Evolutionary conservation across 2,329 filamentous ascomycete species (phyloP), one percentile per base, ranked within the genome.

Genomic region (Fusarium robinianum): DNA sequence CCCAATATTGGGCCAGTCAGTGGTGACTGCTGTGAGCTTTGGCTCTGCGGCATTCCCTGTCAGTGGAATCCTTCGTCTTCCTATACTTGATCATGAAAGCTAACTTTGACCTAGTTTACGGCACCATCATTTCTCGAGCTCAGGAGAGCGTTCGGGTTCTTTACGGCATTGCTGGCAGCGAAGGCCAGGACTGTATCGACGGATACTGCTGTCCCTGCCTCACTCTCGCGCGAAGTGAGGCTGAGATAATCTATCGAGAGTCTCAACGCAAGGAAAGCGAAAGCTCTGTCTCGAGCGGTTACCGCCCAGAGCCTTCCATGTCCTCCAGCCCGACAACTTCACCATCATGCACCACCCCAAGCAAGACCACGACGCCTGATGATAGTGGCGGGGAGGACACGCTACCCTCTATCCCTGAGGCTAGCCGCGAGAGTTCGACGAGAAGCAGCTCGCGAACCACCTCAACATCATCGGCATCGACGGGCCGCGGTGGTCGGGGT

Each of bases 161-260:
- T 21, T 71, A 69, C 51, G 51, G 51, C 39, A 68, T 71, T 24
- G 41, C 61, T 6, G 66, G 67, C 16, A 38, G 29, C 6, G 29
- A 42, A 1, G 21, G 16, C 8, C 22, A 26, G 4, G 68, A 71
- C 37, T 63, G 23, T 10, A 10, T 9, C 3, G 53, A 56, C 15
- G 55, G 58, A 12, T 68, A 62, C 32, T 64, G 40, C 32, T 63
- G 58, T 27, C 67, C 68, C 5, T 55, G 43, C 26, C 9, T 39
- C 2, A 60, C 64, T 10, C 49, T 70, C 16, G 41, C 58, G 5
- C 55, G 60, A 4, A 61, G 55, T 19, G 64, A 71, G 24, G 49
- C 63, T 8, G 67, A 71, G 42, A 67, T 70, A 19, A 34, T 60
- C 1, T 18, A 60, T 15, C 64, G 67, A 18, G 55, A 35, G 24